Percentiles rank a stretch among this genome's conserved stretches.
Evolutionary conservation across 352 stramenopile species (phyloP).

Genomic region (Halophytophthora polymorphica): DNA sequence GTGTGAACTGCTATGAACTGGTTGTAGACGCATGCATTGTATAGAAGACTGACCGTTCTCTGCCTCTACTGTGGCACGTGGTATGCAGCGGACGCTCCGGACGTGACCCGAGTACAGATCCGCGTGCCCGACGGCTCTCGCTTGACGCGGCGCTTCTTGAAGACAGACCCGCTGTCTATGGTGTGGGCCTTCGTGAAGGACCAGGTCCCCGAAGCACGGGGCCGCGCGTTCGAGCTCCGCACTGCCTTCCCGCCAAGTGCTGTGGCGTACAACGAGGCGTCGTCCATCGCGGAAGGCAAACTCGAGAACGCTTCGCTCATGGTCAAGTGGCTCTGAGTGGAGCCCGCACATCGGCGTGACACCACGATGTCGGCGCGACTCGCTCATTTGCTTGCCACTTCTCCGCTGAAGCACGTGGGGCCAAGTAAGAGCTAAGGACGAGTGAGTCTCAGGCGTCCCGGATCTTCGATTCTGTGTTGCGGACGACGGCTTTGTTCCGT

Average conservation of each 20-base stretch:
- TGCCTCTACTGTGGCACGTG: constrained; percentile 6
- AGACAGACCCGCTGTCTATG: constrained; percentile 58
- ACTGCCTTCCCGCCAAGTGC: constrained; percentile 58
- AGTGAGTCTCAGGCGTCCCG: too few relatives aligned
- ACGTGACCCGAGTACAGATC: constrained; percentile 69
- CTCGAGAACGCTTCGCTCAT: constrained; percentile 77
- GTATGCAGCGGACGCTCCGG: constrained; percentile 38
- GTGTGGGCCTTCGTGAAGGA: constrained; percentile 74
- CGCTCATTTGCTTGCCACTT: too few relatives aligned
- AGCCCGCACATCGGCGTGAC: too few relatives aligned
- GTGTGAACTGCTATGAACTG: too few relatives aligned
- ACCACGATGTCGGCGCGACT: too few relatives aligned
- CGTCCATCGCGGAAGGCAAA: constrained; percentile 58
- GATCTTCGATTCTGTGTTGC: too few relatives aligned
- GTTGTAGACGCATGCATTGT: not conserved
- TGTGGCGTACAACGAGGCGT: constrained; percentile 47
- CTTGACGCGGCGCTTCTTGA: constrained; percentile 70
- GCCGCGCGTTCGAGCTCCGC: constrained; percentile 69
- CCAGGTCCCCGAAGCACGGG: constrained; percentile 66
- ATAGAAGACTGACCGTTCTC: constrained; percentile 4
- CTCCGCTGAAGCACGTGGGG: too few relatives aligned
- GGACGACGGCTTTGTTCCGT: too few relatives aligned
- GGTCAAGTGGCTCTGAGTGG: constrained; percentile 61
- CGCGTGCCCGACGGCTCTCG: constrained; percentile 60
- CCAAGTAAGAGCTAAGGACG: too few relatives aligned